Percentiles rank a stretch among this genome's conserved stretches.
Evolutionary conservation across 2,329 filamentous ascomycete genomes (phyloP).

Genomic region (Xylariaceae sp.): DNA sequence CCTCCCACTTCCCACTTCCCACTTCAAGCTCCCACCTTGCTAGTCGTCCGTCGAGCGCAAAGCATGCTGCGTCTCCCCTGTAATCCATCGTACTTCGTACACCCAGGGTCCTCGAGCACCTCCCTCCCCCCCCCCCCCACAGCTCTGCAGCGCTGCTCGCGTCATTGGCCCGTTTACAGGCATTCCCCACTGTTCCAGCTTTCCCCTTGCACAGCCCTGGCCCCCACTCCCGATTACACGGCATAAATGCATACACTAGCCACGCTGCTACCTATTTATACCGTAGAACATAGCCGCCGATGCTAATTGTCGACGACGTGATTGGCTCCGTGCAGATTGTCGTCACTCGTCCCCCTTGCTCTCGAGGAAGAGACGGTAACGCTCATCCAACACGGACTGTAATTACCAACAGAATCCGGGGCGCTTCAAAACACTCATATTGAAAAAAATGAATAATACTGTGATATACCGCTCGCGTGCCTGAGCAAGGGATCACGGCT

Average conservation of each 20-base stretch:
- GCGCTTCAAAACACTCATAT: neutral
- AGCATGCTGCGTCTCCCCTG: neutral
- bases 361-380: neutral
- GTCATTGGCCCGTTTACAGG: neutral
- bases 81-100: neutral
- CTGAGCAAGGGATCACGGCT: too few species aligned
- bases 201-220: neutral
- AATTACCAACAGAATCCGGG: neutral
- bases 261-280: neutral
- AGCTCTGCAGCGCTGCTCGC: neutral
- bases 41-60: neutral
- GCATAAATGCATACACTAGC: neutral
- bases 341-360: conserved; percentile 7
- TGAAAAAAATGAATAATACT: too few species aligned
- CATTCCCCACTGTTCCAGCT: neutral
- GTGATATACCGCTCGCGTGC: too few species aligned
- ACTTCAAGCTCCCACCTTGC: neutral
- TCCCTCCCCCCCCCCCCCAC: neutral
- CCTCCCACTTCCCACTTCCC: neutral
- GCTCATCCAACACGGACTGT: neutral
- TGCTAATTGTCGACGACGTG: conserved; percentile 3
- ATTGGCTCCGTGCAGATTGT: conserved; percentile 12
- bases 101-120: conserved; percentile 2
- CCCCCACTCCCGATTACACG: neutral
- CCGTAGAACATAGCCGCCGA: conserved; percentile 9